These are phyloP conservation scores for Alternaria arborescens DNA, from an alignment of 2,329 filamentous ascomycete genomes.

Conservation along the genomic window DNA sequence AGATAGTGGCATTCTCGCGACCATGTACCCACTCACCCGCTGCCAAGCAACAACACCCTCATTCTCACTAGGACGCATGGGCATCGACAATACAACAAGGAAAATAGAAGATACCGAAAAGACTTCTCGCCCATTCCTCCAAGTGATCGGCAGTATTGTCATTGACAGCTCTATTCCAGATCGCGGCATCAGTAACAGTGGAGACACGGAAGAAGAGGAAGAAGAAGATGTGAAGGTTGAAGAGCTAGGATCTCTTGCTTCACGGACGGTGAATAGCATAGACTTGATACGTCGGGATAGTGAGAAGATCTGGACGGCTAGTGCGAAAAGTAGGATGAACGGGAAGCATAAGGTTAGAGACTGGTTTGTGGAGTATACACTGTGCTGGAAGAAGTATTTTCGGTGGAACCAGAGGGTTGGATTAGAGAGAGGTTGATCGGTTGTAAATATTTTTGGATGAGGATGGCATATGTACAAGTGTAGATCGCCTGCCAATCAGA, in stretches of 20 bases:
- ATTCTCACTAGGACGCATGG: background rate
- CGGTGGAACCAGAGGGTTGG: background rate
- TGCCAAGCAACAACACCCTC: background rate
- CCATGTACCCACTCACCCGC: background rate
- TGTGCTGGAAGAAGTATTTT: background rate
- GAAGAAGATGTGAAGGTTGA: background rate
- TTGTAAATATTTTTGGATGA: no score
- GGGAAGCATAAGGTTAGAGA: background rate
- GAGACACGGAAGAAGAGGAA: background rate
- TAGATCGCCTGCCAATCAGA: background rate
- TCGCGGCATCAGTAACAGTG: no score
- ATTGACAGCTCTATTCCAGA: background rate
- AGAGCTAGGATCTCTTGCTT: background rate
- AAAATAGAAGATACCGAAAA: background rate
- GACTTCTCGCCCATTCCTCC: background rate
- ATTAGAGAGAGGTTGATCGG: background rate
- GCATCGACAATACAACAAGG: background rate
- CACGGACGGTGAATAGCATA: background rate
- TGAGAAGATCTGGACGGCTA: background rate
- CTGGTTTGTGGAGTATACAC: background rate
- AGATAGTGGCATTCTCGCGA: background rate
- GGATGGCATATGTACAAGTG: no score
- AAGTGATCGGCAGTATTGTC: background rate
- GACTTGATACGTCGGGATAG: background rate
- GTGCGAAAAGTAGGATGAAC: background rate